These are phyloP conservation scores for Dryadomyces quercus-mongolicae DNA, from an alignment of 2,329 filamentous ascomycete species.

Conservation along the genomic window DNA sequence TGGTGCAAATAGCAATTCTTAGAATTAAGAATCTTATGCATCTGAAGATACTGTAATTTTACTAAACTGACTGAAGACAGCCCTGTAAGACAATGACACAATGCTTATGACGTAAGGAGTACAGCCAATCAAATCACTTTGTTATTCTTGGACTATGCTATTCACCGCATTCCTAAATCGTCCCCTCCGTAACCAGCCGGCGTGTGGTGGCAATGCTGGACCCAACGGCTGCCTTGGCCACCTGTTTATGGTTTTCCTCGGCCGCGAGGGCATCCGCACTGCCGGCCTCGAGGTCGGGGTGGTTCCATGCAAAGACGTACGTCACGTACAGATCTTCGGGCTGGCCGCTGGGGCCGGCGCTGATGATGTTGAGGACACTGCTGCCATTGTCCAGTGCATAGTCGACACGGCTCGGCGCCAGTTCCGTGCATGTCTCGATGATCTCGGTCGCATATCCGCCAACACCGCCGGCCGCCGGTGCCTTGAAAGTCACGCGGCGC, in stretches of 20 bases:
- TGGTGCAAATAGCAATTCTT: too few species aligned
- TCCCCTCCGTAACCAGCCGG: slow-evolving; percentile 13
- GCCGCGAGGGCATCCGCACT: slow-evolving; percentile 12
- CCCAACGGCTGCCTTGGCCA: slow-evolving; percentile 16
- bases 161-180: slow-evolving; percentile 5
- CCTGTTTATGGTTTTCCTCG: slow-evolving; percentile 14
- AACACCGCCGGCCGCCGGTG: background rate
- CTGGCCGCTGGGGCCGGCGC: slow-evolving; percentile 13
- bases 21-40: too few species aligned
- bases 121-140: too few species aligned
- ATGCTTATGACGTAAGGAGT: too few species aligned
- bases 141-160: too few species aligned
- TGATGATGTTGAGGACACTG: slow-evolving; percentile 20
- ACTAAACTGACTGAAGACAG: too few species aligned
- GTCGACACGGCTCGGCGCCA: too few species aligned
- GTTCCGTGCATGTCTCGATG: slow-evolving; percentile 17
- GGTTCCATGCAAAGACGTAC: slow-evolving; percentile 21
- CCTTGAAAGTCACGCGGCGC: slow-evolving; percentile 10
- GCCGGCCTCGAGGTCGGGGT: slow-evolving; percentile 13
- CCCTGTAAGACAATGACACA: too few species aligned
- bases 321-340: slow-evolving; percentile 19
- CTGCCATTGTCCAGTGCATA: slow-evolving; percentile 20
- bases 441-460: slow-evolving; percentile 6
- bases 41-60: too few species aligned
- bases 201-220: slow-evolving; percentile 16